Conservation (phyloP, 2,329 filamentous ascomycete species). For the Tolypocladium sp. region DNA sequence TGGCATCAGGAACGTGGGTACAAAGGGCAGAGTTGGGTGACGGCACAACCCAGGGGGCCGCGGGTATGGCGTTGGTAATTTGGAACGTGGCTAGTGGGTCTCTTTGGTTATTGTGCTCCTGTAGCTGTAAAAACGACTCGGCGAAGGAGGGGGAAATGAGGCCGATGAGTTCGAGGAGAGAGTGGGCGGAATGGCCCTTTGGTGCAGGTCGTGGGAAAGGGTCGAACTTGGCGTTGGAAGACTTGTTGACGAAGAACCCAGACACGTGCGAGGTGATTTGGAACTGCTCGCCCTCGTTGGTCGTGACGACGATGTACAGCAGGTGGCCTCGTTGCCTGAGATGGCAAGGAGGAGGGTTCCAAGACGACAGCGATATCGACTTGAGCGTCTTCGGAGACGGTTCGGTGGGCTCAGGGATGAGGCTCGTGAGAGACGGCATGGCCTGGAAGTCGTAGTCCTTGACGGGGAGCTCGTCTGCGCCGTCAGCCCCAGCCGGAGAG, state of each 20-base stretch:
- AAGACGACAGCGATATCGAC: constrained; percentile 76
- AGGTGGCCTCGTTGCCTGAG: constrained; percentile 87
- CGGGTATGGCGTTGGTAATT: constrained; percentile 87
- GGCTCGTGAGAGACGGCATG: constrained; percentile 55
- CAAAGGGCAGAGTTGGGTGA: constrained; percentile 53
- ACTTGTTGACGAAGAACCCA: constrained; percentile 96
- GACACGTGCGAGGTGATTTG: constrained; percentile 91
- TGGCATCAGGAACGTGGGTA: constrained; percentile 72
- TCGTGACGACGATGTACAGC: constrained; percentile 80
- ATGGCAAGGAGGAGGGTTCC: constrained; percentile 93
- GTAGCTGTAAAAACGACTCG: constrained; percentile 64
- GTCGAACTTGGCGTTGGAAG: constrained; percentile 90
- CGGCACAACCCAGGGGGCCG: constrained; percentile 85
- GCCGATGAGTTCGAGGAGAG: constrained; percentile 69
- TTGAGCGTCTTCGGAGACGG: constrained; percentile 84
- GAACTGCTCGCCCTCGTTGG: constrained; percentile 88
- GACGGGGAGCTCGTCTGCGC: constrained; percentile 32
- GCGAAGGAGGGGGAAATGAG: constrained; percentile 78
- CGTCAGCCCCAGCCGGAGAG: constrained; percentile 28
- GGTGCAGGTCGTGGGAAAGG: constrained; percentile 71
- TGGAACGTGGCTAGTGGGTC: constrained; percentile 91
- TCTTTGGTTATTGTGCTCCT: constrained; percentile 75
- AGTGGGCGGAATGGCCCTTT: constrained; percentile 75
- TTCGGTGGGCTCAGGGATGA: constrained; percentile 60
- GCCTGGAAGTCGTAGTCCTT: constrained; percentile 71